Conservation (phyloP, 2,329 filamentous ascomycete genomes). For the Dactylellina parvicollis region DNA sequence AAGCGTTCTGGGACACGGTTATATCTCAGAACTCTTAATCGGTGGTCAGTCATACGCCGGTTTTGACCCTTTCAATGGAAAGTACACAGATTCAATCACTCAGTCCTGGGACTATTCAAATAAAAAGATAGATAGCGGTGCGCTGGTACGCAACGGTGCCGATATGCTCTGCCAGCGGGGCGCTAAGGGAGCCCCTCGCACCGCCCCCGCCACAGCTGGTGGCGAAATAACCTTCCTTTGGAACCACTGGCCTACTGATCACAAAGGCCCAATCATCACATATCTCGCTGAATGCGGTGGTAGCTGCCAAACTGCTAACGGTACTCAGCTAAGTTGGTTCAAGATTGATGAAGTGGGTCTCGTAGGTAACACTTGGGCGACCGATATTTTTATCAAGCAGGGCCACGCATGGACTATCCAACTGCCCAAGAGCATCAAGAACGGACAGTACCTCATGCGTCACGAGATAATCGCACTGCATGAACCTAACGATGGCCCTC, state of each 20-base stretch:
- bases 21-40: slow-evolving; percentile 11
- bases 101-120: slow-evolving; percentile 13
- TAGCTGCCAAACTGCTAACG: slow-evolving; percentile 6
- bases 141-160: neutral
- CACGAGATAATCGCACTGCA: slow-evolving; percentile 14
- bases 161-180: slow-evolving; percentile 11
- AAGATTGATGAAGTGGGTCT: slow-evolving; percentile 17
- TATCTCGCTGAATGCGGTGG: slow-evolving; percentile 20
- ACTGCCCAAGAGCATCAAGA: slow-evolving; percentile 25
- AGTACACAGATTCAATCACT: neutral
- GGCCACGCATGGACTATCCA: slow-evolving; percentile 18
- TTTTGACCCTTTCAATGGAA: slow-evolving; percentile 5
- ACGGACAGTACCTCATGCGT: slow-evolving; percentile 28
- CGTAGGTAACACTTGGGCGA: slow-evolving; percentile 1
- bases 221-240: slow-evolving; percentile 15
- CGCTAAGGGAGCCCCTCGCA: neutral
- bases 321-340: slow-evolving; percentile 8
- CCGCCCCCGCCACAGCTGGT: slow-evolving; percentile 16
- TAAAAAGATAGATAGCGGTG: neutral
- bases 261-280: slow-evolving; percentile 6
- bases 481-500: neutral
- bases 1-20: neutral
- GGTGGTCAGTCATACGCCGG: slow-evolving; percentile 8
- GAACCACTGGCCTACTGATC: slow-evolving; percentile 18
- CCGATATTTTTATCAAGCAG: slow-evolving; percentile 9